Conservation (phyloP, 192 early-diverging fungal genomes). For the Backusella sp. region DNA sequence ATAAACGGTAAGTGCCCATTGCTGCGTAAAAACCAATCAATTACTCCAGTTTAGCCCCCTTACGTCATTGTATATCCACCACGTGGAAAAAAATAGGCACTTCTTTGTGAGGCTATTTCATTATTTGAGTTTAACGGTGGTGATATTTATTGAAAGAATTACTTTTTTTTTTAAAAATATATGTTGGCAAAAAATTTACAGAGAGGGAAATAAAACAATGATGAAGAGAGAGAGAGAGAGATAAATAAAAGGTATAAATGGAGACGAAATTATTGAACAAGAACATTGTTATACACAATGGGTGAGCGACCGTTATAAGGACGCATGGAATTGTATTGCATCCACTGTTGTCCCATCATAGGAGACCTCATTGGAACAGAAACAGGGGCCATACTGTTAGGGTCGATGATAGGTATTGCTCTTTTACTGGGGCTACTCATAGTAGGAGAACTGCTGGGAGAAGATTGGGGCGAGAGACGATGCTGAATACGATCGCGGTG, state of each 20-base stretch:
- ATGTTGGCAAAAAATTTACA: neutral
- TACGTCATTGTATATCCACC: neutral
- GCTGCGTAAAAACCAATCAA: neutral
- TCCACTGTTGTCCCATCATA: neutral
- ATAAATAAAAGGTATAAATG: constrained; percentile 7
- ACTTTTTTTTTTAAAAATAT: neutral
- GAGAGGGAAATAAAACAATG: neutral
- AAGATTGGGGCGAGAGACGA: constrained; percentile 21
- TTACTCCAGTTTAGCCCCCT: neutral
- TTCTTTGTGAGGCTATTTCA: neutral
- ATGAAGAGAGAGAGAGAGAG: neutral
- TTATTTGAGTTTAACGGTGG: neutral
- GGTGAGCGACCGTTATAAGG: neutral
- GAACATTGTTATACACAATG: neutral
- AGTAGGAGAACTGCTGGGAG: constrained; percentile 15
- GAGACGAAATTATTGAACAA: constrained; percentile 12
- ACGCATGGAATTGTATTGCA: neutral
- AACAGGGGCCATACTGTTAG: constrained; percentile 45
- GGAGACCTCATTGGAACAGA: constrained; percentile 25
- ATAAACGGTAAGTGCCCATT: neutral
- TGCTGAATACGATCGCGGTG: constrained; percentile 24
- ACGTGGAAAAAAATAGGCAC: neutral
- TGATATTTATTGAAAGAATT: neutral
- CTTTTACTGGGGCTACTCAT: constrained; percentile 17
- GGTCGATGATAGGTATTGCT: constrained; percentile 52